Evolutionary conservation across 2,329 filamentous ascomycete genomes (phyloP).

Genomic region (Trichoderma pleuroti): DNA sequence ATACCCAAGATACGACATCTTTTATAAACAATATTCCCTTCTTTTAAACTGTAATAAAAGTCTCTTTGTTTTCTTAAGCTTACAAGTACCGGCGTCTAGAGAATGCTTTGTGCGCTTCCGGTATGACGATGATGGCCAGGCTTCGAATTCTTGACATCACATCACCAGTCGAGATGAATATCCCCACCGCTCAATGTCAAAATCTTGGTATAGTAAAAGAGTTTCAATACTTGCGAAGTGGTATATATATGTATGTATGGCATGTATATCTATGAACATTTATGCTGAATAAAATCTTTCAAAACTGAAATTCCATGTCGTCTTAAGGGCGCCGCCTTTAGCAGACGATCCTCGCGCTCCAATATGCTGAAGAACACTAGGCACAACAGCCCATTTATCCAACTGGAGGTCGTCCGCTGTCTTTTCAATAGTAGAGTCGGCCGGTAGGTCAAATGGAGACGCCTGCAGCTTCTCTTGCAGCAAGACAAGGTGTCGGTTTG

Average conservation of each 20-base stretch:
- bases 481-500: slow-evolving; percentile 25
- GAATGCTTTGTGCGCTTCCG: background rate
- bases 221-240: background rate
- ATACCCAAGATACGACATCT: background rate
- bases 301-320: slow-evolving; percentile 34
- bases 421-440: slow-evolving; percentile 33
- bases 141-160: background rate
- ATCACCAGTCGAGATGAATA: too few species aligned
- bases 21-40: background rate
- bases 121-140: too few species aligned
- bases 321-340: slow-evolving; percentile 24
- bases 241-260: background rate
- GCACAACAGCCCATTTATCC: slow-evolving; percentile 33
- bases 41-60: background rate
- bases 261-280: background rate
- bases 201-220: background rate
- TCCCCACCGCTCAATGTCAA: background rate
- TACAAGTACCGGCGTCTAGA: too few species aligned
- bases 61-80: background rate
- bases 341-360: slow-evolving; percentile 30
- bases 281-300: slow-evolving; percentile 21
- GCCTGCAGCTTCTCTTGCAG: slow-evolving; percentile 23
- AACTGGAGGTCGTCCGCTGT: slow-evolving; percentile 26
- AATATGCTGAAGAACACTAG: slow-evolving; percentile 34
- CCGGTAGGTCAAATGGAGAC: slow-evolving; percentile 25